Evolutionary conservation across 2,329 filamentous ascomycete genomes (phyloP).

Genomic region (Didymella pinodella): DNA sequence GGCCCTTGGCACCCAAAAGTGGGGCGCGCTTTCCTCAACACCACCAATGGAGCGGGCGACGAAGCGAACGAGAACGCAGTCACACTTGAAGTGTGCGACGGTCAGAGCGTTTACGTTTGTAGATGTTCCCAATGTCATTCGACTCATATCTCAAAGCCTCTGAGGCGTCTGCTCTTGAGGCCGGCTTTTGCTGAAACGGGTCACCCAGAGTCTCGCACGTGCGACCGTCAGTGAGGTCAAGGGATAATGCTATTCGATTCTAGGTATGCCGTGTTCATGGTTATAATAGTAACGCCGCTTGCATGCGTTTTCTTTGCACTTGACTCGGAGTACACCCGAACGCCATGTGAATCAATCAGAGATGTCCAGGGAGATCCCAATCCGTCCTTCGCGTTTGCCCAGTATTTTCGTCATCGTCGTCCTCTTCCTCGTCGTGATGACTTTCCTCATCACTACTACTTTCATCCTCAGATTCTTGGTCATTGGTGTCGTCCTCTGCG

Average conservation of each 20-base stretch:
- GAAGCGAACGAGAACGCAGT: neutral
- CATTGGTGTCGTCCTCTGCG: slow-evolving; percentile 41
- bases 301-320: neutral
- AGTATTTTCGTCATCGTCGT: slow-evolving; percentile 36
- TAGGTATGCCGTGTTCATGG: neutral
- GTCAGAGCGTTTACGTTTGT: too few relatives aligned
- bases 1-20: slow-evolving; percentile 19
- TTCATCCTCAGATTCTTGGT: slow-evolving; percentile 32
- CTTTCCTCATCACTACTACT: slow-evolving; percentile 49
- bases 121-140: too few relatives aligned
- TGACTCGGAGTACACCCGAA: slow-evolving; percentile 9
- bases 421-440: slow-evolving; percentile 42
- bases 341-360: slow-evolving; percentile 22
- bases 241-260: neutral
- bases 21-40: neutral
- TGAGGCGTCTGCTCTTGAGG: too few relatives aligned
- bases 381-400: slow-evolving; percentile 32
- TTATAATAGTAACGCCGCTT: neutral
- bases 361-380: slow-evolving; percentile 49
- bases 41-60: neutral
- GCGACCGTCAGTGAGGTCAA: neutral
- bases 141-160: too few relatives aligned
- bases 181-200: too few relatives aligned
- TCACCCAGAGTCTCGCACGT: neutral
- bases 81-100: too few relatives aligned